Evolutionary conservation across 2,329 filamentous ascomycete species (phyloP), one percentile per base, ranked within the genome.

Genomic region (Verticillium dahliae): DNA sequence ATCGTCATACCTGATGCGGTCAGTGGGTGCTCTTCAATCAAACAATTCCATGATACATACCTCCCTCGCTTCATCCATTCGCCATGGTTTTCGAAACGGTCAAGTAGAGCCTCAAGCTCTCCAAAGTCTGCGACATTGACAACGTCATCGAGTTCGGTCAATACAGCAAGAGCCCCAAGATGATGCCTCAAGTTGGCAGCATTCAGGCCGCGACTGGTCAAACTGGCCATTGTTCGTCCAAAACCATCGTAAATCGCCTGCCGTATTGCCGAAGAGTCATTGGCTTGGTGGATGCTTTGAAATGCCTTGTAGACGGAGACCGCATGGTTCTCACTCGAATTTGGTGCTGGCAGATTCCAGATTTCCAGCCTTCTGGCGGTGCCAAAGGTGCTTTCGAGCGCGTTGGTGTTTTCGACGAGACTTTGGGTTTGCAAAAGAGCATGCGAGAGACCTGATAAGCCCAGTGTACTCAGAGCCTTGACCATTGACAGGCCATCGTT

Each of bases 311-410:
- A 97, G 1, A 94, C 78, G 1, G 85, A 88, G 3, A 89, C 87
- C 1, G 88, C 81, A 61, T 89, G 85, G 35, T 85, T 88, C 13
- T 82, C 78, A 57, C 82, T 84, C 2, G 81, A 76, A 7, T 81
- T 78, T 0, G 92, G 90, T 0, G 88, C 87, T 14, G 91, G 90
- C 22, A 98, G 81, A 71, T 97, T 93, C 95, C 95, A 99, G 69
- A 94, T 89, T 67, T 95, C 92, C 15, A 98, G 80, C 66, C 89
- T 90, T 63, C 91, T 85, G 22, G 93, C 92, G 6, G 91, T 91
- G 60, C 86, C 84, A 65, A 96, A 89, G 60, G 91, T 91, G 64
- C 84, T 89, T 56, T 92, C 88, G 7, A 90, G 78, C 0, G 85
- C 85, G 7, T 81, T 76, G 2, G 83, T 79, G 4, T 83, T 83